Base-by-base conservation (phyloP, 2,329 filamentous ascomycete genomes). In the Ophiostoma fasciatum region DNA sequence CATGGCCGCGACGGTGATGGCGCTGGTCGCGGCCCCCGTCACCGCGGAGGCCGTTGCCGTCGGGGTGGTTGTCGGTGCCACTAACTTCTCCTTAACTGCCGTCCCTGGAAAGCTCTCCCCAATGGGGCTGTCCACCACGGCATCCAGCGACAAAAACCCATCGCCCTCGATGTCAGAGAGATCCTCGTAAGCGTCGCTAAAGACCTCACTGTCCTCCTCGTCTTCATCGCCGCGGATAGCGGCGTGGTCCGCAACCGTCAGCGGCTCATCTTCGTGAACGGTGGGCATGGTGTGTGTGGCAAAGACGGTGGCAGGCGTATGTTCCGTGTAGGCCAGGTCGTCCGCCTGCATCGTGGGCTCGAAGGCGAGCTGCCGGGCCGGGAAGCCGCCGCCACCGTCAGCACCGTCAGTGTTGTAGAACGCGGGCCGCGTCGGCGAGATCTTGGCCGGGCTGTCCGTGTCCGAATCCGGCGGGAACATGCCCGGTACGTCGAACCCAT, bases 101-200 rank as follows among this genome's bases (percentile, higher is more conserved):
- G n/a, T n/a, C n/a, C n/a, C n/a, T n/a, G n/a, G n/a, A n/a, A n/a
- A n/a, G n/a, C n/a, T n/a, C n/a, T n/a, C n/a, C 35, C 50, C 43
- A 2, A 62, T 47, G 4, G 78, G 73, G 31, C 66, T 73, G 15
- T 76, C 69, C 1, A 83, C 66, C 8, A 85, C 70, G 10, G 81
- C 81, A 52, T 85, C 68, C 7, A 87, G 62, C 5, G 79, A 85
- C 48, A 74, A 63, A 48, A 83, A 87, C 0, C 77, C 80, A 31
- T 71, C 69, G 3, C 67, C 68, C 27, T 79, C 75, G 4, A 64
- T 49, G 12, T 82, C 75, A 0, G 71, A 71, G 0, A 79, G 59
- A 41, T 84, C 78, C 54, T 87, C 82, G 36, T 78, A 78, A 1
- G 81, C 81, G 54, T 87, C 82, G 44, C 77, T 83, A 50, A 82